Conservation (phyloP, 1,284 basidiomycete species). For the Cutaneotrichosporon daszewskae region DNA sequence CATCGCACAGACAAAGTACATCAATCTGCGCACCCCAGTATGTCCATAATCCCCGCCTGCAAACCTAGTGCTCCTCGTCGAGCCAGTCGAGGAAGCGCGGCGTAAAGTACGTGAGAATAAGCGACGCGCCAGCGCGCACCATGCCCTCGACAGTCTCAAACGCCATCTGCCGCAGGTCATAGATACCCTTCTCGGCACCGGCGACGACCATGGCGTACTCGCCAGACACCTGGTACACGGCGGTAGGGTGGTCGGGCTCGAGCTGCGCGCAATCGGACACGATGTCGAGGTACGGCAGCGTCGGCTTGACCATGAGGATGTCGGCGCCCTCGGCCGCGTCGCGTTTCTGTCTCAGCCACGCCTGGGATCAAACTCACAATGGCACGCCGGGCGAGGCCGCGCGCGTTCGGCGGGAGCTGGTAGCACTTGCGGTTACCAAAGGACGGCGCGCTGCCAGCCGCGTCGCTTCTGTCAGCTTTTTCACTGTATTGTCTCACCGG, state of each 20-base stretch:
- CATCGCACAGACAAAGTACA: too few relatives aligned
- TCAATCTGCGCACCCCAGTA: too few relatives aligned
- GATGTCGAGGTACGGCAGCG: conserved; percentile 93
- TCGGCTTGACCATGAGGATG: conserved; percentile 98
- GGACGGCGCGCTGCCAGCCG: conserved; percentile 87
- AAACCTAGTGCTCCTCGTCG: conserved; percentile 48
- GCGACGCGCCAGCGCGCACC: conserved; percentile 82
- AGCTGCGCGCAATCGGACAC: conserved; percentile 80
- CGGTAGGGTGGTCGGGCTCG: conserved; percentile 78
- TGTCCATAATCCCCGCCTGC: too few relatives aligned
- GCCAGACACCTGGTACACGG: conserved; percentile 93
- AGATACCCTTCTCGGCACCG: conserved; percentile 86
- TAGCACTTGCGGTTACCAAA: conserved; percentile 97
- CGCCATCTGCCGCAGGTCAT: conserved; percentile 85
- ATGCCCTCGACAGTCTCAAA: conserved; percentile 87
- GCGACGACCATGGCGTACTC: conserved; percentile 97
- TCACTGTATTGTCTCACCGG: conserved; percentile 58
- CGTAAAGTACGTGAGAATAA: conserved; percentile 92
- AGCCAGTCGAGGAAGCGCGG: conserved; percentile 93
- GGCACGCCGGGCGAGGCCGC: conserved; percentile 86
- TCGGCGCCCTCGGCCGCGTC: conserved; percentile 94
- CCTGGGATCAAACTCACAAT: conserved; percentile 58
- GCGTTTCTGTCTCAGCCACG: conserved; percentile 58
- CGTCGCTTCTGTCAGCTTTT: conserved; percentile 64
- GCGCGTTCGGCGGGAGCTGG: conserved; percentile 82